Base-by-base conservation (phyloP, 2,329 filamentous ascomycete species). In the Fusarium irregulare region DNA sequence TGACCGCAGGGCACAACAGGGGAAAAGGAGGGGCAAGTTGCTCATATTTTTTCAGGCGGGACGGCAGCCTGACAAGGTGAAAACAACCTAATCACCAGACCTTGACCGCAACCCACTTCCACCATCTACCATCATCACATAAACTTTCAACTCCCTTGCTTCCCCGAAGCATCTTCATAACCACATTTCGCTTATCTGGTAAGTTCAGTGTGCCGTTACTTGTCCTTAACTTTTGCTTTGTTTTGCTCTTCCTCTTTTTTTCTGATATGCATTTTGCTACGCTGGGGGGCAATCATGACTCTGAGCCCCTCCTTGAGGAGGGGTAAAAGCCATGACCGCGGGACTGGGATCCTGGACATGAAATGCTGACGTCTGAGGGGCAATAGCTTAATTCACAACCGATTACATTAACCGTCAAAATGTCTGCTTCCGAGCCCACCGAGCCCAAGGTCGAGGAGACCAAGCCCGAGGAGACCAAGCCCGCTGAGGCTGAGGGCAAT, bases 381-480 rank as follows among this genome's bases (percentile, higher is more conserved):
- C 44, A 65, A 60, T 45, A 64, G 60, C 48, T 45, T 49, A 53
- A 58, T 51, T 44, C 67, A 64, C 57, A 56, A 60, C 58, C 67
- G 27, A 68, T 37, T 49, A 56, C 65, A 53, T 48, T 64, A 63
- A 59, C 56, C 65, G 59, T 54, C 72, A 83, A 77, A 47, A 86
- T 86, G 85, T 85, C 82, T 79, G 78, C 83, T 66, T 77, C 81
- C 71, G 84, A 86, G 73, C 82, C 81, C 72, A 83, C 83, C 73
- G 86, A 88, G 75, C 82, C 85, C 76, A 87, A 87, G 85, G 83
- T 84, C 78, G 83, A 83, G 76, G 83, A 83, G 82, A 82, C 82
- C 79, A 81, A 77, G 76, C 66, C 71, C 41, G 69, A 71, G 65
- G 75, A 72, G 70, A 71, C 68, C 46, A 74, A 75, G 73, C 64